phyloP scores from a whole-genome alignment of 108 stramenopile genomes.

The Fragilaria crotonensis region DNA sequence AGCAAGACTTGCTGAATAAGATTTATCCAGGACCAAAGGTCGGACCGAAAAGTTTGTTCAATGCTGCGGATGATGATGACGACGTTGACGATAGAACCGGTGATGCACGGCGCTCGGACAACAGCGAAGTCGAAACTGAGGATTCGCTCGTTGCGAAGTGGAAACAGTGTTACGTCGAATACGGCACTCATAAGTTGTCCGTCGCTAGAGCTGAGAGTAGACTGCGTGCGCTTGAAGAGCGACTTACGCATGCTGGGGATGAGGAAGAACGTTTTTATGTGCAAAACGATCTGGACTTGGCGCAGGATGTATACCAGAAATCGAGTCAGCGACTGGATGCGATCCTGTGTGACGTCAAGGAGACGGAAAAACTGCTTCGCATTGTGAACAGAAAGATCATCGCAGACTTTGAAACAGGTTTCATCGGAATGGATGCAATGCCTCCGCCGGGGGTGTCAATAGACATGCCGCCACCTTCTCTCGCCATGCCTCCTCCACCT shows the following conservation, averaged over 20 bases:
- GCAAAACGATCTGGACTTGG: conserved; percentile 58
- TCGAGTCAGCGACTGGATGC: conserved; percentile 6
- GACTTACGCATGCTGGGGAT: too few relatives aligned
- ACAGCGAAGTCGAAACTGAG: conserved; percentile 32
- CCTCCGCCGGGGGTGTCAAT: conserved; percentile 5
- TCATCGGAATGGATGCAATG: conserved; percentile 31
- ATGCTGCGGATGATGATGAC: conserved; percentile 21
- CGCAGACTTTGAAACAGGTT: conserved; percentile 30
- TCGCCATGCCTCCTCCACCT: conserved; percentile 8
- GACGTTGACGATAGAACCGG: conserved; percentile 53
- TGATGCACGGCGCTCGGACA: not conserved
- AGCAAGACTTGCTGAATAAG: conserved; percentile 31
- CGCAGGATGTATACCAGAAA: conserved; percentile 34
- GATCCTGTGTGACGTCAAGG: conserved; percentile 16
- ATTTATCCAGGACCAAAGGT: not conserved
- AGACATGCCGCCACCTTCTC: too few relatives aligned
- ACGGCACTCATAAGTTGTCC: not conserved
- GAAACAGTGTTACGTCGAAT: conserved; percentile 12
- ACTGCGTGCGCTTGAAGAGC: conserved; percentile 14
- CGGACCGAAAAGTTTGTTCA: not conserved
- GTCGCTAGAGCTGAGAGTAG: conserved; percentile 13
- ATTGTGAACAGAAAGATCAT: conserved; percentile 55
- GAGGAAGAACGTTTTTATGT: conserved; percentile 68
- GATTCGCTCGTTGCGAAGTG: conserved; percentile 26
- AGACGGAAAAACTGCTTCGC: conserved; percentile 36